Evolutionary conservation across 2,329 filamentous ascomycete species (phyloP), one percentile per base, ranked within the genome.

Genomic region (Epichloe sylvatica): DNA sequence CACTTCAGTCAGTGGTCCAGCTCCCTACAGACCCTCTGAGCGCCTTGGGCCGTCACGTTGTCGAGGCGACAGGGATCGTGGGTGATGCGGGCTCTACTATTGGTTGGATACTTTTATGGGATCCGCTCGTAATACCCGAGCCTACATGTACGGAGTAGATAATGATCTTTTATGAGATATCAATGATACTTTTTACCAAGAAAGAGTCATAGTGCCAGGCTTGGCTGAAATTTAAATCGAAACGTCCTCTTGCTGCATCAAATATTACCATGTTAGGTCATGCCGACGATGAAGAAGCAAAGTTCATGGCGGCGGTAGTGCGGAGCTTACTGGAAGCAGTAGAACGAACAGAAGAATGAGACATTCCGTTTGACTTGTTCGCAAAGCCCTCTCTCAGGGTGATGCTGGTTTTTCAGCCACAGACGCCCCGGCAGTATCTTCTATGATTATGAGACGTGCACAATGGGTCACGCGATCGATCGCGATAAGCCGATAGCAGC

Each of bases 11-110:
- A 46, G n/a, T 47, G 45, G 39, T 50, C 51, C 46, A 25, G 34
- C 44, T 44, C 34, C 33, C 36, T 34, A 19, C 25, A 30, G 19
- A 46, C 42, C 43, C 47, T 47, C 44, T 47, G 38, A 19, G 35
- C 43, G 36, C 41, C 19, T 35, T 39, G 4, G 25, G 41, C 11
- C 40, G 34, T 46, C 51, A 54, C 51, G 51, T 54, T 53, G 53
- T 54, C 53, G 21, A 47, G 49, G 49, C 15, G 52, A 53, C 52
- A 51, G 46, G 46, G 49, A 40, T 44, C 1, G 33, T 19, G 23
- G 19, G 19, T 15, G 23, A 23, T 7, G 5, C 8, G 25, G 37
- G 30, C 49, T 19, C 12, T 35, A 21, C 19, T 13, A 51, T 30
- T 49, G 46, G 50, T 25, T 23, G 23, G 17, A 23, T 13, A 5